Percentiles rank a stretch among this genome's conserved stretches.
Evolutionary conservation across 208 protist genomes (phyloP).

Genomic region (Trypanosoma melophagium): DNA sequence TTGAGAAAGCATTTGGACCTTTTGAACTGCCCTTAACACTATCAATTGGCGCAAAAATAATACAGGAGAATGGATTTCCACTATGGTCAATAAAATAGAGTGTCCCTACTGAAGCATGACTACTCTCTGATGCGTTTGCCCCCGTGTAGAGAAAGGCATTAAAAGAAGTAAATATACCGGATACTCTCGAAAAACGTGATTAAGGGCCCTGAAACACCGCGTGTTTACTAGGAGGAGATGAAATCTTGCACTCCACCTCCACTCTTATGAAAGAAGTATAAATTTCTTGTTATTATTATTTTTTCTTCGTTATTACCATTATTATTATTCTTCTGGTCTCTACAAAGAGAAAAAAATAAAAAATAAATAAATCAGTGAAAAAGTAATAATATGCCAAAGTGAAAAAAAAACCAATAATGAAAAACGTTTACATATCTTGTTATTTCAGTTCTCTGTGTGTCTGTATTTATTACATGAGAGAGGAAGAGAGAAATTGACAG

Average conservation of each 20-base stretch:
- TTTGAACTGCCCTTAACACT: constrained; percentile 11
- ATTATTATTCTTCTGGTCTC: neutral
- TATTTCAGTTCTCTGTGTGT: too few species aligned
- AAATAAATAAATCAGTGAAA: too few species aligned
- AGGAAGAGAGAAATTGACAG: too few species aligned
- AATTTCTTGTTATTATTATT: neutral
- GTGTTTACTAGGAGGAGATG: neutral
- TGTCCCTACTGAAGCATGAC: neutral
- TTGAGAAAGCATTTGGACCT: constrained; percentile 13
- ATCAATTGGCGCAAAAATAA: constrained; percentile 7
- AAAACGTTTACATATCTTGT: too few species aligned
- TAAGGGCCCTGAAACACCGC: neutral
- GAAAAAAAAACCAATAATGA: too few species aligned
- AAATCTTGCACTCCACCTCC: constrained; percentile 14
- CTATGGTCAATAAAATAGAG: constrained; percentile 16
- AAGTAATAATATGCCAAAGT: too few species aligned
- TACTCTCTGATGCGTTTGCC: neutral
- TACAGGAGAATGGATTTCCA: constrained; percentile 11
- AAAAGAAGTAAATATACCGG: constrained; percentile 9
- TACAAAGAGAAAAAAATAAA: neutral
- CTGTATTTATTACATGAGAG: too few species aligned
- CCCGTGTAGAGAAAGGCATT: constrained; percentile 5
- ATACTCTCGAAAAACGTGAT: constrained; percentile 17
- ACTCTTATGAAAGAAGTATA: constrained; percentile 6
- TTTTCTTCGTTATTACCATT: neutral